Evolutionary conservation across 2,329 filamentous ascomycete species (phyloP).

Genomic region (Ceratocystis colombiana): DNA sequence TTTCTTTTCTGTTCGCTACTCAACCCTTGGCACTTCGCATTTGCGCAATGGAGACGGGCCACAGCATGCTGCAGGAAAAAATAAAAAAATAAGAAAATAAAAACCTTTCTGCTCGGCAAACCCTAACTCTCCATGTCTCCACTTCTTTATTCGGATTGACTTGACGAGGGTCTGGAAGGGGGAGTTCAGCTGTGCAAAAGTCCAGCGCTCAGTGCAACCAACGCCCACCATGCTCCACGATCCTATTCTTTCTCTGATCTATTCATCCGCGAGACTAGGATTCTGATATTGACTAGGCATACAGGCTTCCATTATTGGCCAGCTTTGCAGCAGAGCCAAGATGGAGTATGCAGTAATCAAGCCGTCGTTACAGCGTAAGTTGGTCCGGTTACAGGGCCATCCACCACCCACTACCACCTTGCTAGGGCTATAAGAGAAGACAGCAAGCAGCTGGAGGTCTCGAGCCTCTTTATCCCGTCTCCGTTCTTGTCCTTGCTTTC

Average conservation of each 20-base stretch:
- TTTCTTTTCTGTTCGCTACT: not conserved
- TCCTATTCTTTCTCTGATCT: no score
- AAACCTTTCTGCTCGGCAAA: not conserved
- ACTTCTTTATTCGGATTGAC: not conserved
- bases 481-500: not conserved
- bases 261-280: no score
- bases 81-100: not conserved
- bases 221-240: no score
- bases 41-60: not conserved
- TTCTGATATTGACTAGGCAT: no score
- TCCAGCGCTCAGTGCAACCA: not conserved
- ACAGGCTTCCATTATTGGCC: no score
- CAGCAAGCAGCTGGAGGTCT: not conserved
- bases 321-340: no score
- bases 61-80: not conserved
- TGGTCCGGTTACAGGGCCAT: not conserved
- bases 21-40: not conserved
- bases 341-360: no score
- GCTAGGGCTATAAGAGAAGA: not conserved
- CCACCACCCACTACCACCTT: not conserved
- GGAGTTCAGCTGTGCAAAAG: not conserved
- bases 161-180: not conserved
- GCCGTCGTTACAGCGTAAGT: no score
- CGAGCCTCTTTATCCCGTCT: not conserved
- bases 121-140: not conserved